Conservation (phyloP, 106 monocot species). For the Allium sativum region DNA sequence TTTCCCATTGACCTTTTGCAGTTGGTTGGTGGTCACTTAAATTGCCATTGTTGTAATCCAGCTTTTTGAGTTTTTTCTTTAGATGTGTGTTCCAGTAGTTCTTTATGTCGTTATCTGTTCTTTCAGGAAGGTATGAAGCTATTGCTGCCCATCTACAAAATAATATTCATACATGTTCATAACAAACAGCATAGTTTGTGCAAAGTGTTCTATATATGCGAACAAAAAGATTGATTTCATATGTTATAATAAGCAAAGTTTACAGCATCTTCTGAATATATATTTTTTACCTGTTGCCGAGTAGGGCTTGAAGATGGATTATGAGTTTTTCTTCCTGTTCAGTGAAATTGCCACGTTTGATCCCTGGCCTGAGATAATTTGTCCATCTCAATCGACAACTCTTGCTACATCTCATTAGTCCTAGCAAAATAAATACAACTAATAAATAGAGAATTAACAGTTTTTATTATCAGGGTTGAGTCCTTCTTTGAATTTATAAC, state of each 20-base stretch:
- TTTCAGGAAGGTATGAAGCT: conserved; percentile 23
- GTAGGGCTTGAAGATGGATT: conserved; percentile 60
- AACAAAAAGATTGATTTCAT: neutral
- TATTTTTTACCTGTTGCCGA: conserved; percentile 51
- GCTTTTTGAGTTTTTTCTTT: conserved; percentile 8
- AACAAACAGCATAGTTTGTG: conserved; percentile 23
- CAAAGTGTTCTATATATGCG: neutral
- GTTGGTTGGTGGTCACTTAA: neutral
- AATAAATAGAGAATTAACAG: neutral
- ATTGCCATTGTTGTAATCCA: neutral
- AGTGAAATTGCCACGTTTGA: conserved; percentile 82
- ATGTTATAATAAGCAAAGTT: neutral
- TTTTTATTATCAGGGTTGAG: neutral
- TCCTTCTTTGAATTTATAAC: neutral
- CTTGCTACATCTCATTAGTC: conserved; percentile 85
- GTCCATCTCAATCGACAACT: conserved; percentile 92
- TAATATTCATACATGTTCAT: neutral
- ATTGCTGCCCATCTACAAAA: conserved; percentile 8
- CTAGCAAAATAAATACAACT: conserved; percentile 13
- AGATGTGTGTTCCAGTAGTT: conserved; percentile 61
- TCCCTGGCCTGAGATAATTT: conserved; percentile 81
- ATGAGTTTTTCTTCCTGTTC: conserved; percentile 67
- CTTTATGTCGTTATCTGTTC: conserved; percentile 65
- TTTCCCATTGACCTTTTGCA: conserved; percentile 21
- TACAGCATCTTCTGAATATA: neutral